phyloP scores from a whole-genome alignment of 345 rosid genomes.

The Rhizophora mangle region DNA sequence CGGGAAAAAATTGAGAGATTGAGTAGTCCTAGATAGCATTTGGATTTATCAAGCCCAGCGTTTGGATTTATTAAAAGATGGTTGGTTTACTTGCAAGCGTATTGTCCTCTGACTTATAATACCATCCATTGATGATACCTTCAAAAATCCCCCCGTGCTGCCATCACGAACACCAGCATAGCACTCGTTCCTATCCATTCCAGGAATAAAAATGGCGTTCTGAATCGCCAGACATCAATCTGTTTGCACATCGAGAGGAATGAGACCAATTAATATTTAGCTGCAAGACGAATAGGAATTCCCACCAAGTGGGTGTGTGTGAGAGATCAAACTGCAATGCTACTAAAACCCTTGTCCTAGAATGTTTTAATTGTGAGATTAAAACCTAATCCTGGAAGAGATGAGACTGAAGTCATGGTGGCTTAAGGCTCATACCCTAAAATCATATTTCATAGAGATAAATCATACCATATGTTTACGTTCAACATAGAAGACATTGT shows the following conservation, averaged over 20 bases:
- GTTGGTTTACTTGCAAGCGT: conserved; percentile 43
- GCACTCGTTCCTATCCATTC: conserved; percentile 80
- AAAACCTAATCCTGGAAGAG: no score
- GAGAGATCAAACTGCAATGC: background rate
- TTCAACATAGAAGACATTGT: no score
- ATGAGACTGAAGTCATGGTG: no score
- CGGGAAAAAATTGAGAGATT: no score
- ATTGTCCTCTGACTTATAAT: conserved; percentile 37
- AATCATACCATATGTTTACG: no score
- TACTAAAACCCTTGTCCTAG: background rate
- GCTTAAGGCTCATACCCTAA: no score
- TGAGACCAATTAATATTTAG: background rate
- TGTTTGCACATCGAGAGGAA: conserved; percentile 16
- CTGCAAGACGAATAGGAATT: background rate
- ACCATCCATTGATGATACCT: conserved; percentile 65
- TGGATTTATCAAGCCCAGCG: background rate
- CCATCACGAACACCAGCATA: conserved; percentile 62
- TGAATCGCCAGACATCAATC: conserved; percentile 58
- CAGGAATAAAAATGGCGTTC: conserved; percentile 52
- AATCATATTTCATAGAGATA: no score
- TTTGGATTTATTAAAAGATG: background rate
- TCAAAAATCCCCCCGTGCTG: conserved; percentile 61
- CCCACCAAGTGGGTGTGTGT: no score
- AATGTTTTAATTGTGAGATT: background rate
- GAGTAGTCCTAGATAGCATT: no score